A percentile compares a stretch with the other conserved stretches of the same genome.
Conservation (phyloP, 257 asterid species). For the Perilla frutescens region DNA sequence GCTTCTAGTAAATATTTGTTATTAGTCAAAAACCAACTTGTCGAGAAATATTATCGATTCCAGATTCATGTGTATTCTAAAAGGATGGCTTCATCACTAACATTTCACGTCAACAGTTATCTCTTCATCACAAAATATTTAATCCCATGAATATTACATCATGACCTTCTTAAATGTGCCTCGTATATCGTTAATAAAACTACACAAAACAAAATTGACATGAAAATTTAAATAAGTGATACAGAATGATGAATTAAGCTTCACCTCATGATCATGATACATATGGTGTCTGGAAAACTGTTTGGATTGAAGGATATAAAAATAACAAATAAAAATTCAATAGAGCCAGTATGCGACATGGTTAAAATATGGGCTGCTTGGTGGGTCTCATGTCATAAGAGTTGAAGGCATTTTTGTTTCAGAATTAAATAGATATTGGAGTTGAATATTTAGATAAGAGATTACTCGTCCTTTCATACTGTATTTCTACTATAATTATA, state of each 20-base stretch:
- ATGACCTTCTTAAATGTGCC: conserved; percentile 12
- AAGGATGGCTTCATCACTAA: conserved; percentile 18
- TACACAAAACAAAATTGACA: conserved; percentile 22
- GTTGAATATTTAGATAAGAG: too few species aligned
- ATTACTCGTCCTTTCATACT: too few species aligned
- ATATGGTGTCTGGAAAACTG: background rate
- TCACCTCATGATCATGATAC: conserved; percentile 74
- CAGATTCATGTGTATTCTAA: background rate
- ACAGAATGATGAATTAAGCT: conserved; percentile 26
- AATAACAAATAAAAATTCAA: too few species aligned
- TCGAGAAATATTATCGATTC: background rate
- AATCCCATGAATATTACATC: background rate
- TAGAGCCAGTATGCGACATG: too few species aligned
- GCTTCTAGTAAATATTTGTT: conserved; percentile 1
- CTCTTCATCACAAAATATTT: conserved; percentile 8
- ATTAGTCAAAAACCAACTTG: background rate
- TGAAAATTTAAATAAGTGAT: conserved; percentile 22
- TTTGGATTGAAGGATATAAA: too few species aligned
- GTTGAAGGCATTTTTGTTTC: too few species aligned
- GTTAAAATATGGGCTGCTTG: background rate
- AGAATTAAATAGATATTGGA: too few species aligned
- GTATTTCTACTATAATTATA: too few species aligned
- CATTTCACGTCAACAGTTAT: conserved; percentile 9
- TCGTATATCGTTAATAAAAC: conserved; percentile 34
- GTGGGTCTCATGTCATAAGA: too few species aligned